Percentiles rank a stretch among this genome's conserved stretches.
phyloP scores from a whole-genome alignment of 177 flowering plant species.

The Vitis hybrid region DNA sequence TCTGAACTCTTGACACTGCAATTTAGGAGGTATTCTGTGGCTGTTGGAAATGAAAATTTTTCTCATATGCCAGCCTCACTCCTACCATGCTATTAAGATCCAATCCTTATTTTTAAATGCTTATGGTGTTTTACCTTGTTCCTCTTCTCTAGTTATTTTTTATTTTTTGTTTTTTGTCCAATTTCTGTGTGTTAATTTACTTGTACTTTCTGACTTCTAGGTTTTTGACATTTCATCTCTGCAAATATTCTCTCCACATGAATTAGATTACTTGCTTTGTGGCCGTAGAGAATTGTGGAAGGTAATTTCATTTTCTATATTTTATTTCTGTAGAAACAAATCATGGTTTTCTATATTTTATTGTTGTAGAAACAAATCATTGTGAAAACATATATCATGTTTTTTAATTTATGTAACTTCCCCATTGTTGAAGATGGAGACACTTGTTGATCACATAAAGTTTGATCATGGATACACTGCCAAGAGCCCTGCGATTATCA shows the following conservation, averaged over 20 bases:
- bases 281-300: slow-evolving; percentile 97
- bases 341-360: background rate
- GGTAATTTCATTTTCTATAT: slow-evolving; percentile 36
- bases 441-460: slow-evolving; percentile 88
- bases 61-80: too few species aligned
- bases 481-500: slow-evolving; percentile 82
- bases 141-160: too few species aligned
- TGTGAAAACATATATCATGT: background rate
- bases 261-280: slow-evolving; percentile 89
- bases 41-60: too few species aligned
- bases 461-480: slow-evolving; percentile 99
- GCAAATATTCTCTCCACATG: slow-evolving; percentile 87
- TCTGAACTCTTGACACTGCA: too few species aligned
- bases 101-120: too few species aligned
- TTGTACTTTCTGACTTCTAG: slow-evolving; percentile 31
- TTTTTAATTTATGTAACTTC: background rate
- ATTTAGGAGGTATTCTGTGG: too few species aligned
- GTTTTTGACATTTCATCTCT: slow-evolving; percentile 87
- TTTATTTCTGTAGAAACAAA: background rate
- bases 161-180: background rate
- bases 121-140: too few species aligned
- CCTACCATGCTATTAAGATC: too few species aligned
- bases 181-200: background rate
- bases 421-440: slow-evolving; percentile 63
- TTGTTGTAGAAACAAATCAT: too few species aligned